Base-by-base conservation (phyloP, 2,329 filamentous ascomycete species). In the Tolypocladium ovalisporum region DNA sequence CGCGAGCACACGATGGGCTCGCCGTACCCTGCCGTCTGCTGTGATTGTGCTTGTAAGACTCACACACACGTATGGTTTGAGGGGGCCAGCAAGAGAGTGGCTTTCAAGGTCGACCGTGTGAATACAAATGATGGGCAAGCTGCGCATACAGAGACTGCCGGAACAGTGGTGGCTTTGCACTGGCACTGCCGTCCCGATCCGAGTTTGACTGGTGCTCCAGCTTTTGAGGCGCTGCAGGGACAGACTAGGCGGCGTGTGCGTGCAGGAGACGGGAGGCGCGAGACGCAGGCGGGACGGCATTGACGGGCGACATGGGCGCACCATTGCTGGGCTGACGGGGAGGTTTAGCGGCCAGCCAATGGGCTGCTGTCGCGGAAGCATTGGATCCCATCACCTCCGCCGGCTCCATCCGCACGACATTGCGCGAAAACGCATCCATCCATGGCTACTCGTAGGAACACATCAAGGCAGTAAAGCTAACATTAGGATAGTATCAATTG, bases 401-500 rank as follows among this genome's bases (percentile, higher is more conserved):
- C 47, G 47, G 47, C 24, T 51, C 47, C 29, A 51, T 34, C 47
- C 47, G 47, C n/a, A n/a, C n/a, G n/a, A n/a, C n/a, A n/a, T n/a
- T n/a, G n/a, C n/a, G n/a, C n/a, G n/a, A n/a, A n/a, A n/a, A n/a
- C n/a, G n/a, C n/a, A n/a, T n/a, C n/a, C n/a, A n/a, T n/a, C n/a
- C n/a, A n/a, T n/a, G n/a, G n/a, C n/a, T n/a, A n/a, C n/a, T n/a
- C n/a, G n/a, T n/a, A n/a, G n/a, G n/a, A 17, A 8, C 29, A 15
- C 47, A 52, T 52, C 47, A n/a, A 52, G 9, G 19, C 4, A 22
- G 9, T 17, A 32, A 13, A 15, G 19, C 19, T 22, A 22, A 34
- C 19, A 29, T 52, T 9, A 5, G 19, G 9, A 52, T 22, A 22
- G 32, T 22, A 13, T 34, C 12, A 1, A 79, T 83, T 52, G 85